A percentile compares a stretch with the other conserved stretches of the same genome.
phyloP scores from a whole-genome alignment of 225 moss, liverwort and hornwort species.

The Climacium dendroides region DNA sequence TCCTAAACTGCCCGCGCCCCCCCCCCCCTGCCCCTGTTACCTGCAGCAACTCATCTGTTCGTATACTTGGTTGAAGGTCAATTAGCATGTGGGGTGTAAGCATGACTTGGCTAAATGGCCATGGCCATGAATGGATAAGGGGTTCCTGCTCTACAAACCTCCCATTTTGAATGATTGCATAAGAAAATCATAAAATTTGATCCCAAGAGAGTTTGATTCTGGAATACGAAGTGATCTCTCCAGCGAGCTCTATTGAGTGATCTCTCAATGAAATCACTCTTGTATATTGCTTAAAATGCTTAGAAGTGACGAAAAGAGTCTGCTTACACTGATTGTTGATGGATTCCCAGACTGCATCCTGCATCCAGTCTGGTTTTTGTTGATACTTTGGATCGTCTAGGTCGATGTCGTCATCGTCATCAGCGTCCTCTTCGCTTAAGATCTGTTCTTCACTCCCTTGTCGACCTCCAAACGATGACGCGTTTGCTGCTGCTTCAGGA shows the following conservation, averaged over 20 bases:
- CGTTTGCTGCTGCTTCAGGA: not conserved
- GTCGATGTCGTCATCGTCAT: constrained; percentile 7
- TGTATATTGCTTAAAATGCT: not conserved
- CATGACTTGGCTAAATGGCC: not conserved
- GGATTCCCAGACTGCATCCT: constrained; percentile 18
- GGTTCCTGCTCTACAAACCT: not conserved
- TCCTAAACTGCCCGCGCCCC: not conserved
- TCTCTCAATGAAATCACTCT: not conserved
- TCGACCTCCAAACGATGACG: not conserved
- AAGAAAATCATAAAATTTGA: not conserved
- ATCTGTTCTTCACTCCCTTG: not conserved
- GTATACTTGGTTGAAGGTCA: not conserved
- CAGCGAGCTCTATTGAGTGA: not conserved
- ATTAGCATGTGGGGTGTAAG: not conserved
- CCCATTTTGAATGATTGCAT: not conserved
- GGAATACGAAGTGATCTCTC: not conserved
- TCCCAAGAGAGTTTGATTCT: not conserved
- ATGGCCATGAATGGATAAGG: not conserved
- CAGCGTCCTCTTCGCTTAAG: not conserved
- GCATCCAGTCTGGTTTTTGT: constrained; percentile 39
- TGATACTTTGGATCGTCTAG: constrained; percentile 19
- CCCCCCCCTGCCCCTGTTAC: too few species aligned
- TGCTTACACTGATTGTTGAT: constrained; percentile 8
- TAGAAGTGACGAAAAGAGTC: not conserved
- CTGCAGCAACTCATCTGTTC: not conserved